Base-by-base conservation (phyloP, 352 stramenopile genomes). In the Pythium folliculosum region DNA sequence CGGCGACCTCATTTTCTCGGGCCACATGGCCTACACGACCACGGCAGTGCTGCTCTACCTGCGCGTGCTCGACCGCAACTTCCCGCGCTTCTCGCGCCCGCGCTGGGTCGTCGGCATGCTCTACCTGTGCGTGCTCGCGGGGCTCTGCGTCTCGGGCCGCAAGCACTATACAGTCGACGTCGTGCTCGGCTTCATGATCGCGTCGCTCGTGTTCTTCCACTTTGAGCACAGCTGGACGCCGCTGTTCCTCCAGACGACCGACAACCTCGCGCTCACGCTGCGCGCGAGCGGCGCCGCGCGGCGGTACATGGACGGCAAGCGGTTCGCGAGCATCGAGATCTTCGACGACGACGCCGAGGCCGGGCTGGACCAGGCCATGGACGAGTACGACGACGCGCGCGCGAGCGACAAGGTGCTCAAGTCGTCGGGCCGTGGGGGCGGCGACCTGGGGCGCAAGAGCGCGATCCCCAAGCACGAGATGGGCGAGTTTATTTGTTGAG, bases 81-180 rank as follows among this genome's bases (percentile, higher is more conserved):
- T 71, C 37, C n/a, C 23, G 16, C 62, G 64, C 19, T 69, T 62
- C 48, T 77, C 76, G 4, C 35, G 48, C 22, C 50, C 71, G 21
- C 65, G 70, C 25, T 81, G 73, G 65, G 23, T 65, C n/a, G 13
- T 77, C 14, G 76, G 70, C 54, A 49, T 83, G 50, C 25, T 67
- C 37, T 43, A 43, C 37, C 37, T 43, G 10, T 43, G 37, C 21
- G 55, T 54, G 16, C 59, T 81, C 27, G 74, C 73, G 4, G 69
- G 58, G 21, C 71, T 83, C 4, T 78, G 71, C 48, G 51, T 83
- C 37, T 67, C 76, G 5, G 70, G 70, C 0, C 76, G 73, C 37
- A 80, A 81, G 50, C 73, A 83, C 63, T 83, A 83, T 50, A 76
- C 70, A 3, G 73, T 82, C 23, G 76, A 82, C 51, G 69, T 82